Base-by-base conservation (phyloP, 2,329 filamentous ascomycete genomes). In the Fusarium guadeloupense region DNA sequence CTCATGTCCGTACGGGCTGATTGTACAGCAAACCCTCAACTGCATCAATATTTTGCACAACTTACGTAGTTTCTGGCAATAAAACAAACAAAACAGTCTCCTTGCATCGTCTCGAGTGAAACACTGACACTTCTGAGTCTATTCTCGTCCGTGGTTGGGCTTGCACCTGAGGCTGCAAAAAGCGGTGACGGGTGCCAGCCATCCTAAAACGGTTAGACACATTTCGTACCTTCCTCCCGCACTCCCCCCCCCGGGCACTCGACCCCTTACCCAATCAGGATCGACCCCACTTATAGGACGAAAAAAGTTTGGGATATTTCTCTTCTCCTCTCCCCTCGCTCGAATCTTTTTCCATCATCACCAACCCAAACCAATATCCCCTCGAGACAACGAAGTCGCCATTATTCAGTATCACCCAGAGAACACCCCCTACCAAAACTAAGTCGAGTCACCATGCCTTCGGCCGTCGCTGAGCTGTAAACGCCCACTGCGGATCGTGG, bases 381-480 rank as follows among this genome's bases (percentile, higher is more conserved):
- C 72, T 54, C 59, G 72, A 87, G 85, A 88, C 85, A 87, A 87
- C 85, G 83, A 88, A 88, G 85, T 87, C 85, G 83, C 80, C 66
- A 70, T 71, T 66, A 65, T 55, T 31, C 57, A 69, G 57, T 45
- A 64, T 45, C 54, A 69, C 68, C 42, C 67, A 76, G 71, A 71
- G 75, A 69, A 74, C 67, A 68, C 65, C 73, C 66, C 72, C 66
- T 68, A 73, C 63, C 67, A 73, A 82, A 85, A 86, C 88, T 89
- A 88, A 83, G 88, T 90, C 89, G 87, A 90, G 82, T 64, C 72
- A 80, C 67, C 76, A 89, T 88, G 85, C 86, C 86, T 85, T 86
- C 83, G 88, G 87, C 89, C 83, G 82, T 90, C 89, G 89, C 87
- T 91, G 89, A 89, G 90, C 91, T 94, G 89, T 96, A 93, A 93